Evolutionary conservation across 805 yeast species (phyloP).

Genomic region (Myxozyma melibiosi): DNA sequence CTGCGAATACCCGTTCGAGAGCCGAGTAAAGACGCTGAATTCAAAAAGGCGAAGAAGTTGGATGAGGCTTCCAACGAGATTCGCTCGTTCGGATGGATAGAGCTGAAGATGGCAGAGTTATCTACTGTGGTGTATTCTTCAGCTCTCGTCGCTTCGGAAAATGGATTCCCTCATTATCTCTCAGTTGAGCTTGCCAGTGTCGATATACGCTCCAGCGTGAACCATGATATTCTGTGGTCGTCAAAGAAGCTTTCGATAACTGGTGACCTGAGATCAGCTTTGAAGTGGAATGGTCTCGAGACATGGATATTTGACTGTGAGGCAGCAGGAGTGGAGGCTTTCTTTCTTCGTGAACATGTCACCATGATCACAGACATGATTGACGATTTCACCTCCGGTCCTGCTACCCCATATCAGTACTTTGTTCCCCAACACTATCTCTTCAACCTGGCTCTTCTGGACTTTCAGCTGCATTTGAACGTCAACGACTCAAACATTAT

Average conservation of each 20-base stretch:
- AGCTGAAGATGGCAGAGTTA: slow-evolving; percentile 59
- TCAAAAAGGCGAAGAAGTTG: slow-evolving; percentile 39
- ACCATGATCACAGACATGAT: slow-evolving; percentile 70
- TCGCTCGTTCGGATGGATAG: slow-evolving; percentile 92
- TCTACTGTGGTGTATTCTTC: slow-evolving; percentile 53
- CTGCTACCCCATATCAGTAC: slow-evolving; percentile 62
- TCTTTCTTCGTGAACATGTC: slow-evolving; percentile 79
- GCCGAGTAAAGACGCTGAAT: slow-evolving; percentile 68
- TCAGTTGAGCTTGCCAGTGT: slow-evolving; percentile 53
- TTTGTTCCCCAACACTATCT: slow-evolving; percentile 72
- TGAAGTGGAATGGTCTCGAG: slow-evolving; percentile 79
- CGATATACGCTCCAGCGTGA: slow-evolving; percentile 79
- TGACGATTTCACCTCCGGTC: slow-evolving; percentile 76
- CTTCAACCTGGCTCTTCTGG: slow-evolving; percentile 59
- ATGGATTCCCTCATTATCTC: slow-evolving; percentile 59
- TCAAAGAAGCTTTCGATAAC: slow-evolving; percentile 49
- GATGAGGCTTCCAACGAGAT: slow-evolving; percentile 42
- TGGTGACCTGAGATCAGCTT: slow-evolving; percentile 68
- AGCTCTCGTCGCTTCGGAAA: slow-evolving; percentile 55
- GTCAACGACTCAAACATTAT: slow-evolving; percentile 87
- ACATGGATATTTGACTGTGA: slow-evolving; percentile 63
- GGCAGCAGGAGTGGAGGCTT: slow-evolving; percentile 59
- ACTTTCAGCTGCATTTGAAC: slow-evolving; percentile 68
- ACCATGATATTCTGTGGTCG: slow-evolving; percentile 75
- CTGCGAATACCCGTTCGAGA: slow-evolving; percentile 84